Evolutionary conservation across 345 rosid species (phyloP).

Genomic region (Eucalyptus dawsonii): DNA sequence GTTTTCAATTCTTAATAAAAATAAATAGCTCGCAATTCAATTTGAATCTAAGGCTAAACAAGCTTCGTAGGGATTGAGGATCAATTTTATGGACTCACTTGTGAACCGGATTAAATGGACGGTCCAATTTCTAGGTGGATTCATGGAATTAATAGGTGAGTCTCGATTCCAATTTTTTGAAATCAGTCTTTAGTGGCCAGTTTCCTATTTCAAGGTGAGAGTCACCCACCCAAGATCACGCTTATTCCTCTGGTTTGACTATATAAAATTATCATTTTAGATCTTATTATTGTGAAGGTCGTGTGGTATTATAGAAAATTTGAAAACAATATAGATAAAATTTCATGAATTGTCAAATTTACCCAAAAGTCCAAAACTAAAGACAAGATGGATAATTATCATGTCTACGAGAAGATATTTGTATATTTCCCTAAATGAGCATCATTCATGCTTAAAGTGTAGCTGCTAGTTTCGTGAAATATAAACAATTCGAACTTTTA

Average conservation of each 20-base stretch:
- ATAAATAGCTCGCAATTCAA: too few relatives aligned
- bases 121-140: rapidly evolving
- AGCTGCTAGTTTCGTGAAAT: background rate
- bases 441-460: rapidly evolving
- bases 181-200: rapidly evolving
- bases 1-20: too few relatives aligned
- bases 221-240: rapidly evolving
- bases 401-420: background rate
- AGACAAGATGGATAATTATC: background rate
- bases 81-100: too few relatives aligned
- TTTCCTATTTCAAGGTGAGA: too few relatives aligned
- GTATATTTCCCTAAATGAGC: background rate
- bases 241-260: rapidly evolving
- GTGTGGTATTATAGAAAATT: background rate
- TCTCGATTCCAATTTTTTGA: rapidly evolving
- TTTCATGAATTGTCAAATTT: background rate
- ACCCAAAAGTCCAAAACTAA: background rate
- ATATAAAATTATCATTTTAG: background rate
- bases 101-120: rapidly evolving
- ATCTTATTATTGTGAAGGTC: background rate
- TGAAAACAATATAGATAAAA: rapidly evolving
- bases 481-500: background rate
- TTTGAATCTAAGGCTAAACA: too few relatives aligned
- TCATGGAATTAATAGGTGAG: rapidly evolving
- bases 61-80: too few relatives aligned